These are phyloP conservation scores for Entomortierella chlamydospora DNA, from an alignment of 192 early-diverging fungal genomes.

Conservation along the genomic window DNA sequence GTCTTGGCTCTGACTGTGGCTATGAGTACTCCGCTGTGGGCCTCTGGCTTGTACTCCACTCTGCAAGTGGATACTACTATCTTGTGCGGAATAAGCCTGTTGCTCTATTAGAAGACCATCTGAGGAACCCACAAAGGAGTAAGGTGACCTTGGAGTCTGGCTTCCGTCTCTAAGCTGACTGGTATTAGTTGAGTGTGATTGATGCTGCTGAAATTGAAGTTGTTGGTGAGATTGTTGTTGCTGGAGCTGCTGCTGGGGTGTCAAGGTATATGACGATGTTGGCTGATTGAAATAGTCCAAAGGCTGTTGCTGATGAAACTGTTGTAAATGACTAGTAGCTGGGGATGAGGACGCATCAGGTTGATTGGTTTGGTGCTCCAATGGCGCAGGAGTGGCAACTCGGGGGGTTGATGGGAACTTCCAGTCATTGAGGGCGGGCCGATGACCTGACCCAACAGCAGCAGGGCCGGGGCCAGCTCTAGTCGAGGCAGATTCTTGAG, in stretches of 20 bases:
- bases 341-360: constrained; percentile 20
- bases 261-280: constrained; percentile 16
- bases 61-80: constrained; percentile 2
- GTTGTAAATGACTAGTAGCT: constrained; percentile 10
- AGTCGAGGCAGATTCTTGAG: not conserved
- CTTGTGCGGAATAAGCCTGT: not conserved
- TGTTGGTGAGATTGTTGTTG: constrained; percentile 13
- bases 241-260: constrained; percentile 19
- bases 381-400: constrained; percentile 39
- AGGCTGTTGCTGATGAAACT: constrained; percentile 18
- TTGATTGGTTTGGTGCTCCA: constrained; percentile 10
- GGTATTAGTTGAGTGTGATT: constrained; percentile 3
- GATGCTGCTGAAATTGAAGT: constrained; percentile 13
- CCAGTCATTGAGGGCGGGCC: constrained; percentile 51
- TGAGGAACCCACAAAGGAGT: constrained; percentile 24
- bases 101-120: constrained; percentile 18
- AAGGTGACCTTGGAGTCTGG: constrained; percentile 46
- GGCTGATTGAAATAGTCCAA: constrained; percentile 48
- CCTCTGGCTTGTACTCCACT: constrained; percentile 6
- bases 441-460: constrained; percentile 33
- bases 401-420: constrained; percentile 44
- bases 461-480: not conserved
- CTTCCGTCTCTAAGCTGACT: constrained; percentile 26
- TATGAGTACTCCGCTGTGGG: constrained; percentile 27
- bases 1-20: constrained; percentile 48